phyloP scores from a whole-genome alignment of 1,139 yeast species.

The Meyerozyma sp. region DNA sequence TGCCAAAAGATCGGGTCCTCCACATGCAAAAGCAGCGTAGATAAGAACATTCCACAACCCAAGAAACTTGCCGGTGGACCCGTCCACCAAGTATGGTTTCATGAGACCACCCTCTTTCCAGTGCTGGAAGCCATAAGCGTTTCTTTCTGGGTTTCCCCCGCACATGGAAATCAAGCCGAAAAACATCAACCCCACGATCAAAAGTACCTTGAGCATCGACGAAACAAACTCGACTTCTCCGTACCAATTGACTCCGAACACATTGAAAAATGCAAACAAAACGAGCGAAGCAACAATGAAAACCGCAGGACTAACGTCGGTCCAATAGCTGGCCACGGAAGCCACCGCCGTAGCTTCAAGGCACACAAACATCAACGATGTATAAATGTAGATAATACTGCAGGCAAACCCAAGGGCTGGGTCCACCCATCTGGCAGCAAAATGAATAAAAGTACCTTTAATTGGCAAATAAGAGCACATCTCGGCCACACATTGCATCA shows the following conservation, averaged over 20 bases:
- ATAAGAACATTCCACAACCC: constrained; percentile 31
- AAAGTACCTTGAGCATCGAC: constrained; percentile 32
- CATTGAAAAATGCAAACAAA: constrained; percentile 24
- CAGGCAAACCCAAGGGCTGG: constrained; percentile 38
- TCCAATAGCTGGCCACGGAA: constrained; percentile 33
- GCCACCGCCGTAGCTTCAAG: constrained; percentile 34
- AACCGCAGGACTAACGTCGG: constrained; percentile 32
- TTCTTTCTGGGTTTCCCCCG: constrained; percentile 31
- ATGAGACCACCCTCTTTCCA: constrained; percentile 31
- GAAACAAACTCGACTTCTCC: constrained; percentile 36
- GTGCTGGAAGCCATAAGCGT: constrained; percentile 35
- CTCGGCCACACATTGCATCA: constrained; percentile 37
- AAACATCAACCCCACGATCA: constrained; percentile 36
- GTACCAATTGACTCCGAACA: constrained; percentile 33
- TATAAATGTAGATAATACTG: constrained; percentile 31
- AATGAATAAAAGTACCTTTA: constrained; percentile 34
- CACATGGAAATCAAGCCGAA: constrained; percentile 35
- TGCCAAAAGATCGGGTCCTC: constrained; percentile 38
- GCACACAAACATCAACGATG: constrained; percentile 33
- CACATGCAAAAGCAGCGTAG: constrained; percentile 37
- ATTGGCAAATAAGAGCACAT: constrained; percentile 38
- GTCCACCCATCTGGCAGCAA: constrained; percentile 33
- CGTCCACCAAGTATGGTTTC: constrained; percentile 25
- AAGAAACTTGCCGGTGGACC: constrained; percentile 31
- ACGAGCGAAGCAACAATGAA: constrained; percentile 30